phyloP scores from a whole-genome alignment of 345 rosid genomes.

The Turnera subulata region DNA sequence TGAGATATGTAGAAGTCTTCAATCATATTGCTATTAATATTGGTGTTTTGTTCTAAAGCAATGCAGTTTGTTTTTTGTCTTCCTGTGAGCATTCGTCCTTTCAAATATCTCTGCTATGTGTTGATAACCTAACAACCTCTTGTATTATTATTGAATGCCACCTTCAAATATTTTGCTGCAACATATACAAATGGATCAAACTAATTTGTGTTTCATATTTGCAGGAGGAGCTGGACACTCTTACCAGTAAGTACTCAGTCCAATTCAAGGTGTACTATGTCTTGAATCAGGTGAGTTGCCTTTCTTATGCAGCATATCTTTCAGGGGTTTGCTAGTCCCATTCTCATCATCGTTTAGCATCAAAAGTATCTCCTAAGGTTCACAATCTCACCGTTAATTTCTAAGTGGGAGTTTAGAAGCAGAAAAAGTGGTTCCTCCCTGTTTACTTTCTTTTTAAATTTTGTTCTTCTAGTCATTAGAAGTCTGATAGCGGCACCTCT shows the following conservation, averaged over 20 bases:
- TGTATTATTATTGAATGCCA: background rate
- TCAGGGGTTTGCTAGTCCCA: too few relatives aligned
- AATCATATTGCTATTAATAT: too few relatives aligned
- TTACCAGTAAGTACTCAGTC: constrained; percentile 56
- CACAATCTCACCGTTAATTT: background rate
- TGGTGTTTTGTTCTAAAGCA: too few relatives aligned
- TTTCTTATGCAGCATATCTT: background rate
- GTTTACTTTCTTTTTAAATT: background rate
- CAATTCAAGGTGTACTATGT: constrained; percentile 75
- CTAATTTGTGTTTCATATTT: constrained; percentile 8
- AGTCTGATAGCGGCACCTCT: background rate
- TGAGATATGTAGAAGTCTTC: too few relatives aligned
- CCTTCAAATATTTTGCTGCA: background rate
- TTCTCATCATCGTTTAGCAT: background rate
- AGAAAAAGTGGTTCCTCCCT: background rate
- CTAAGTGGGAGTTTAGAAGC: background rate
- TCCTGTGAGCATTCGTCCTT: background rate
- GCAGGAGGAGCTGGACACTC: constrained; percentile 84
- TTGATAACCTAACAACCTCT: background rate
- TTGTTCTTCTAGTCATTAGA: background rate
- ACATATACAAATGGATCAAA: background rate
- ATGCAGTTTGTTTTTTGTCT: background rate
- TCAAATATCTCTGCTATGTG: background rate
- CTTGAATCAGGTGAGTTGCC: constrained; percentile 74
- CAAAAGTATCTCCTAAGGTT: background rate